Conservation (phyloP, 495 filamentous ascomycete species). For the Ascodesmis nigricans region DNA sequence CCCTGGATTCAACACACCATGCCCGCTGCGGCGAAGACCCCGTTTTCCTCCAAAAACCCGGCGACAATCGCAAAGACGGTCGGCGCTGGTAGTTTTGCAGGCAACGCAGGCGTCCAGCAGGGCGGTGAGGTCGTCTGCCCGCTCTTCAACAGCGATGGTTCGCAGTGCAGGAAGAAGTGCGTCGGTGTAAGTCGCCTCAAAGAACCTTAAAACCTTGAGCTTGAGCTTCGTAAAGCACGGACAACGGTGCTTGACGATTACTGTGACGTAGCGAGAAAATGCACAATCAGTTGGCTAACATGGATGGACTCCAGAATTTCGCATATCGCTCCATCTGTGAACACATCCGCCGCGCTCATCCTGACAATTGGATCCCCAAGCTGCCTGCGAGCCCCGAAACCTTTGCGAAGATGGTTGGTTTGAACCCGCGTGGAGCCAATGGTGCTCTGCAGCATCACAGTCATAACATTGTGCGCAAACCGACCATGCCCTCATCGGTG, state of each 20-base stretch:
- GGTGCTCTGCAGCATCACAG: background rate
- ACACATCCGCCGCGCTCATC: conserved; percentile 93
- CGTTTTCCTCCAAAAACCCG: conserved; percentile 20
- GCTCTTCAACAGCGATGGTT: conserved; percentile 85
- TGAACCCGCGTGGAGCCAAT: conserved; percentile 6
- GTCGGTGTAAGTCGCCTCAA: conserved; percentile 81
- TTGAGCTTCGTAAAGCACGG: too few species aligned
- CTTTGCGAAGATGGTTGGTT: conserved; percentile 32
- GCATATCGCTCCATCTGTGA: conserved; percentile 94
- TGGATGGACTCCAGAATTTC: conserved; percentile 20
- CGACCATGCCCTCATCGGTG: background rate
- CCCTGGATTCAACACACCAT: too few species aligned
- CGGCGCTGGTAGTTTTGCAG: conserved; percentile 7
- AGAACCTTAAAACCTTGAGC: too few species aligned
- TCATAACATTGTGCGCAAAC: conserved; percentile 2
- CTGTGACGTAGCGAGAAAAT: too few species aligned
- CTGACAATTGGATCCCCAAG: conserved; percentile 94
- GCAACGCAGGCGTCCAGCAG: conserved; percentile 11
- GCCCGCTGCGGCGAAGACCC: conserved; percentile 18
- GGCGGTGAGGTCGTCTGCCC: conserved; percentile 74
- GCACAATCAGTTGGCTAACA: too few species aligned
- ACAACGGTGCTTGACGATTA: too few species aligned
- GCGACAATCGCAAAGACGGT: conserved; percentile 18
- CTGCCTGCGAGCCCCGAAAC: conserved; percentile 96
- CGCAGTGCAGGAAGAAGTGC: conserved; percentile 92